Evolutionary conservation across 208 protist genomes (phyloP).

Genomic region (Phytomonas serpens): DNA sequence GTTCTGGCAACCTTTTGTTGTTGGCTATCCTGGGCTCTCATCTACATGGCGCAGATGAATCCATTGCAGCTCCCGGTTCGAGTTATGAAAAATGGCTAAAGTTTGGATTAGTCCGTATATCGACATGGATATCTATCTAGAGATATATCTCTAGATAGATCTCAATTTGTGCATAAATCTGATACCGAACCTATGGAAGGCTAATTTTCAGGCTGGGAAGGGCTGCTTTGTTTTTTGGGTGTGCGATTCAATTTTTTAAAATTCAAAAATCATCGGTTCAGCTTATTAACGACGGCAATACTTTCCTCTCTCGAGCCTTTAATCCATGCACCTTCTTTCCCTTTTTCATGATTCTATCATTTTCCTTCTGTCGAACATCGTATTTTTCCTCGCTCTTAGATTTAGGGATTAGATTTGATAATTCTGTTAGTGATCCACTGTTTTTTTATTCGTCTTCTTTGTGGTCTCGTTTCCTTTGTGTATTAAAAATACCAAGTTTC

Average conservation of each 20-base stretch:
- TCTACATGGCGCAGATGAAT: conserved; percentile 92
- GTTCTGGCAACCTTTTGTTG: conserved; percentile 77
- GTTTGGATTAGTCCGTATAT: background rate
- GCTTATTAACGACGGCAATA: background rate
- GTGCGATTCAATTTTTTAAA: background rate
- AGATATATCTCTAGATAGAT: background rate
- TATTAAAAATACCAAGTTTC: background rate
- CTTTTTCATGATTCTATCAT: background rate
- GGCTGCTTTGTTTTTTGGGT: background rate
- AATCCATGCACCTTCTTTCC: background rate
- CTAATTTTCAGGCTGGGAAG: background rate
- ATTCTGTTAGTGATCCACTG: background rate
- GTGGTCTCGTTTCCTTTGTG: background rate
- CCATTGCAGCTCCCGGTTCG: conserved; percentile 83
- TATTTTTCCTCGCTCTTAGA: background rate
- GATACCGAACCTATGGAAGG: background rate
- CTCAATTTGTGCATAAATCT: background rate
- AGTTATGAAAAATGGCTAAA: conserved; percentile 64
- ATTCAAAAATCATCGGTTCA: background rate
- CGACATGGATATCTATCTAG: background rate
- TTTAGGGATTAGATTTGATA: background rate
- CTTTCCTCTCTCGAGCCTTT: background rate
- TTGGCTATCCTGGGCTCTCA: conserved; percentile 89
- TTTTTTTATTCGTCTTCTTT: background rate
- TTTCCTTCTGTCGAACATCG: background rate